Conservation (phyloP, 768 basidiomycete genomes). For the Tulasnella sp. region DNA sequence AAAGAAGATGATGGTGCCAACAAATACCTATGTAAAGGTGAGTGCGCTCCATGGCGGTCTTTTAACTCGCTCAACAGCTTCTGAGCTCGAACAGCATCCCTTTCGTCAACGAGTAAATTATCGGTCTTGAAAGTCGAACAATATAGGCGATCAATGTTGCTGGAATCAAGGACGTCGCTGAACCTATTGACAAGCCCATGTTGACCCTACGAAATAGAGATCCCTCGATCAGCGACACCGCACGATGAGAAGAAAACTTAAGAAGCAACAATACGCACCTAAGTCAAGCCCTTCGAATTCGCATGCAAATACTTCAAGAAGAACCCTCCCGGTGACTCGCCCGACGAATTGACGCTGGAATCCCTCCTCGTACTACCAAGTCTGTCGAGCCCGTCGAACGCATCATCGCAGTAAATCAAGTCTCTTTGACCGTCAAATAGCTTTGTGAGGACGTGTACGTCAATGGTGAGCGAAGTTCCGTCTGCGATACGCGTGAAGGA, state of each 20-base stretch:
- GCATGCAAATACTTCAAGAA: slow-evolving; percentile 66
- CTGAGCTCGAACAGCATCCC: slow-evolving; percentile 23
- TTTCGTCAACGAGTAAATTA: slow-evolving; percentile 52
- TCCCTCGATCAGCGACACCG: slow-evolving; percentile 1
- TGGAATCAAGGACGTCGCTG: slow-evolving; percentile 61
- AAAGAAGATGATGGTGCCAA: not conserved
- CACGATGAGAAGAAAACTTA: not conserved
- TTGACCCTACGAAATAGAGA: slow-evolving; percentile 49
- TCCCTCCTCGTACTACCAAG: not conserved
- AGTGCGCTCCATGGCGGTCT: not conserved
- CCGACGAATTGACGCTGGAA: slow-evolving; percentile 29
- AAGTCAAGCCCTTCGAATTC: slow-evolving; percentile 61
- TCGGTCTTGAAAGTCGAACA: slow-evolving; percentile 78
- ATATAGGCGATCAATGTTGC: slow-evolving; percentile 76
- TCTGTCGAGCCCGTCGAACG: slow-evolving; percentile 51
- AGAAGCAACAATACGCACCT: slow-evolving; percentile 36
- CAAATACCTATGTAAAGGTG: not conserved
- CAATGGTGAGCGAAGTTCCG: slow-evolving; percentile 68
- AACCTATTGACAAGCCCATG: slow-evolving; percentile 71
- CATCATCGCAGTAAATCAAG: slow-evolving; percentile 65
- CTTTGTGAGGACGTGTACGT: slow-evolving; percentile 55
- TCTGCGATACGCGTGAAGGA: slow-evolving; percentile 70
- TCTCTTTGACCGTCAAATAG: slow-evolving; percentile 65
- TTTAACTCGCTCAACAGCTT: slow-evolving; percentile 12
- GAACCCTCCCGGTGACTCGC: slow-evolving; percentile 24